Base-by-base conservation (phyloP, 148 eudicot species). In the Gaultheria prostrata region DNA sequence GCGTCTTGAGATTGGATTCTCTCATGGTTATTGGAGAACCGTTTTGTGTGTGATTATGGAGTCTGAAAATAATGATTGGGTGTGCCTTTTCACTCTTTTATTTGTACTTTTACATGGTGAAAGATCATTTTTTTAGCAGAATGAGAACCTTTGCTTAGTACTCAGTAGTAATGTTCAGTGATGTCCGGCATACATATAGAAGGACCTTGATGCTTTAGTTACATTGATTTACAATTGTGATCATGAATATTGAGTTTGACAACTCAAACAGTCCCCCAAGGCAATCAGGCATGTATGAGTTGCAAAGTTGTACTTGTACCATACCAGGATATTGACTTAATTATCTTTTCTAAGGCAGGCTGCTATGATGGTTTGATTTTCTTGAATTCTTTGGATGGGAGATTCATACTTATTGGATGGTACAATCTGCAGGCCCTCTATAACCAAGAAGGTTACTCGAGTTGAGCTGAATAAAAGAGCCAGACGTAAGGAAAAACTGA, bases 401-500 rank as follows among this genome's bases (percentile, higher is more conserved):
- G 59, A 70, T 59, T 69, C 24, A 73, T 65, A 10, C 17, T 18
- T 46, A 28, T 24, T 63, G 28, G 43, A 53, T 20, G 43, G 43
- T 77, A 13, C 14, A 49, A 87, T 65, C 18, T 89, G 78, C 90
- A 96, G 98, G 92, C 82, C 89, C 63, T 50, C 77, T 17, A 91
- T 82, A 87, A 72, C 87, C 76, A 91, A 91, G 85, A 90, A 87
- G 87, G 89, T 96, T 61, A 96, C 98, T 6, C 86, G 90, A 84
- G 98, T 94, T 71, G 90, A 86, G 87, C 83, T 43, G 81, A 96
- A 96, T 76, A 90, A 88, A 82, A 91, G 98, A 82, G 87, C 88
- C 53, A 94, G 97, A 54, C 87, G 86, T 45, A 96, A 94, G 87
- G 97, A 89, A 82, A 84, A 76, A 76, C 77, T 87, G 84, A 96